Evolutionary conservation across 164 flowering plant species (phyloP).

Genomic region (Magnolia officinalis): DNA sequence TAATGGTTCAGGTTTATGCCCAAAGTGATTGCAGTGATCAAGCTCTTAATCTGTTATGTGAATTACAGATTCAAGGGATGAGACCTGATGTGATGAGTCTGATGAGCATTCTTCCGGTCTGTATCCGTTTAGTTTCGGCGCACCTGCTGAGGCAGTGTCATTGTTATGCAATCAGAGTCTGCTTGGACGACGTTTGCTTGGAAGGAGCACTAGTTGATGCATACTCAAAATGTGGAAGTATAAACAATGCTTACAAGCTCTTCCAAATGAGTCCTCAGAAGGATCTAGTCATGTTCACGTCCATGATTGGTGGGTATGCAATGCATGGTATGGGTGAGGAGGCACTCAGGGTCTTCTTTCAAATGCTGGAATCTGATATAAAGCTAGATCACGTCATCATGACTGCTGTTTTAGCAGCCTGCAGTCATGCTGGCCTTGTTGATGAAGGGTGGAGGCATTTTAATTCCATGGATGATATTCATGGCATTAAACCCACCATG

Average conservation of each 20-base stretch:
- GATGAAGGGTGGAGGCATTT: conserved; percentile 65
- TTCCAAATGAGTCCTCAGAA: conserved; percentile 41
- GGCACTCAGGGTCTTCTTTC: conserved; percentile 47
- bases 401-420: conserved; percentile 68
- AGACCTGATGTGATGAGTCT: conserved; percentile 63
- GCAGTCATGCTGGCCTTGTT: conserved; percentile 73
- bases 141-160: conserved; percentile 66
- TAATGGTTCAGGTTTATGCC: conserved; percentile 64
- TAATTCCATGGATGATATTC: conserved; percentile 42
- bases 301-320: conserved; percentile 78
- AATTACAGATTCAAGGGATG: conserved; percentile 52
- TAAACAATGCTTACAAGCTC: conserved; percentile 49
- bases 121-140: conserved; percentile 53
- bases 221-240: conserved; percentile 70
- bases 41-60: conserved; percentile 47
- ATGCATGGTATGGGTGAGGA: conserved; percentile 80
- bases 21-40: conserved; percentile 42
- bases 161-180: conserved; percentile 48
- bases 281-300: conserved; percentile 74
- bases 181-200: conserved; percentile 47
- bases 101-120: conserved; percentile 69
- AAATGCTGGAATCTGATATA: conserved; percentile 49
- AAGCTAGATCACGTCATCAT: conserved; percentile 69
- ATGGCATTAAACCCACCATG: conserved; percentile 67
- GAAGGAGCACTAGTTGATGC: conserved; percentile 57